Percentiles rank a stretch among this genome's conserved stretches.
Evolutionary conservation across 768 basidiomycete species (phyloP).

Genomic region (Fistulinella prunicolor): DNA sequence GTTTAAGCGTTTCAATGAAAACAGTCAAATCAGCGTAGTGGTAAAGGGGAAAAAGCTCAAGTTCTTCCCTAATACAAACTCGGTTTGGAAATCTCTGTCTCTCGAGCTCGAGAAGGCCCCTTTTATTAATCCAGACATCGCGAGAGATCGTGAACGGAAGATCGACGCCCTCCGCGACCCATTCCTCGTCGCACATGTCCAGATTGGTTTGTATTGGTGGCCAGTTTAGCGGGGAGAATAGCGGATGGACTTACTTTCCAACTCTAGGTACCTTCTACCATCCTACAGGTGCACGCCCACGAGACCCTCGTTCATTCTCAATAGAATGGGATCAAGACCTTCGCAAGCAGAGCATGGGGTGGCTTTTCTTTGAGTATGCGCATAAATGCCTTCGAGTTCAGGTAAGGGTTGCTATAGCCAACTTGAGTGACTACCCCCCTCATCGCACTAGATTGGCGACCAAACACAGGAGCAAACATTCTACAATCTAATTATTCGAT

Average conservation of each 20-base stretch:
- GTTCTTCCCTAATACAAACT: conserved; percentile 15
- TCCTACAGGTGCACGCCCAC: conserved; percentile 20
- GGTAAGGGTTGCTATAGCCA: conserved; percentile 35
- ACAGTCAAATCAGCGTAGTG: conserved; percentile 37
- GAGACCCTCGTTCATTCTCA: conserved; percentile 54
- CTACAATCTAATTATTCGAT: conserved; percentile 49
- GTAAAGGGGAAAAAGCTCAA: conserved; percentile 41
- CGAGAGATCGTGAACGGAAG: conserved; percentile 46
- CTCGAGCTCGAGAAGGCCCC: conserved; percentile 51
- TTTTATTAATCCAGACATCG: conserved; percentile 53
- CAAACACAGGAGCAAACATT: conserved; percentile 49
- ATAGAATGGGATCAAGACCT: conserved; percentile 66
- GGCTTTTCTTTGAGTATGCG: conserved; percentile 63
- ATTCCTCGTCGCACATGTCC: conserved; percentile 58
- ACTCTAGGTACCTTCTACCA: conserved; percentile 29
- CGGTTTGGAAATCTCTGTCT: conserved; percentile 11
- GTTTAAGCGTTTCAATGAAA: conserved; percentile 44
- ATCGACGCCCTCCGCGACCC: conserved; percentile 42
- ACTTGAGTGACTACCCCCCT: background rate
- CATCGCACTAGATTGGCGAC: conserved; percentile 52
- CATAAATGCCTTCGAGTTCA: conserved; percentile 62
- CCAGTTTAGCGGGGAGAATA: background rate
- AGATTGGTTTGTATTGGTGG: conserved; percentile 53
- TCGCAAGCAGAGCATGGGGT: conserved; percentile 43
- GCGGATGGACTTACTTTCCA: background rate